Base-by-base conservation (phyloP, 2,329 filamentous ascomycete genomes). In the Thielaviopsis musarum region DNA sequence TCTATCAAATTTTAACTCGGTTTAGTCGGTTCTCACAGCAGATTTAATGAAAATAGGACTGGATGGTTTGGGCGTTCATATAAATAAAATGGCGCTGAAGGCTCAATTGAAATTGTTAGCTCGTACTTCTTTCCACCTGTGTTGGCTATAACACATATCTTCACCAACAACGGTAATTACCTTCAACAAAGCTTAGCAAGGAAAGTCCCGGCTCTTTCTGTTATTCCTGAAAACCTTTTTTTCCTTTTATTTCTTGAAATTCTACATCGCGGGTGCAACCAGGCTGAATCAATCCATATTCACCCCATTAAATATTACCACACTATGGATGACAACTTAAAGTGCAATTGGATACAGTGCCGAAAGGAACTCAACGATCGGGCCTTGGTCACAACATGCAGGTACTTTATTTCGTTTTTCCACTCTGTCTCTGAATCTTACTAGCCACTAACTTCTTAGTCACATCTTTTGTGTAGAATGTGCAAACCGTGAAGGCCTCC, bases 311-410 rank as follows among this genome's bases (percentile, higher is more conserved):
- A 53, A 49, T 38, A 13, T 12, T 12, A 41, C 13, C 15, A 26
- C 10, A 28, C 12, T 12, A 93, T 94, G 87, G 88, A 95, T 61
- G 80, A 84, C 61, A 73, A 76, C 22, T 73, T 95, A 24, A 79
- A 81, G 41, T 96, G 91, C 74, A 96, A 96, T 69, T 79, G 82
- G 28, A 75, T 91, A 41, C 85, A 83, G 62, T 96, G 91, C 67
- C 80, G 88, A 54, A 74, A 74, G 49, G 79, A 84, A 64, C 77
- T 95, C 38, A 76, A 74, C 38, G 82, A 87, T 49, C 77, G 79
- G 63, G 91, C 89, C 12, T 77, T 95, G 1, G 88, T 95, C 38
- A 95, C 91, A 4, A 93, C 87, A 15, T 97, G 91, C 80, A 89
- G 86, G 88, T 87, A 56, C 28, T 21, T 21, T 3, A 4, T 49